Evolutionary conservation across 805 yeast species (phyloP).

Genomic region (Kodamaea sagamina): DNA sequence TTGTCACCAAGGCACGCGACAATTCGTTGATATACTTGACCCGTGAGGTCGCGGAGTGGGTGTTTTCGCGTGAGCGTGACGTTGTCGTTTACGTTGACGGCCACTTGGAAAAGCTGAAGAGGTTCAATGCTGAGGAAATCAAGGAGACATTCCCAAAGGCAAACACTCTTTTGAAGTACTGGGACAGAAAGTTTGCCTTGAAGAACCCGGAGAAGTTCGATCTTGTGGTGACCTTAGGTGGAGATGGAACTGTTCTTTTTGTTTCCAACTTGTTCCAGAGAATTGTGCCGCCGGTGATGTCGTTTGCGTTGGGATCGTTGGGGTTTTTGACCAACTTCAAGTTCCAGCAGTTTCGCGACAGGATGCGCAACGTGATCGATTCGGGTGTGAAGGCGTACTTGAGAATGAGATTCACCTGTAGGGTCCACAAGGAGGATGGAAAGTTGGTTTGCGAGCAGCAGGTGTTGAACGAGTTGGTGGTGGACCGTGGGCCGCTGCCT

Average conservation of each 20-base stretch:
- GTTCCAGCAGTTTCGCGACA: constrained; percentile 68
- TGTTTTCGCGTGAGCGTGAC: constrained; percentile 44
- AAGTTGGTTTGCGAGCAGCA: constrained; percentile 65
- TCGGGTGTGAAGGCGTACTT: constrained; percentile 74
- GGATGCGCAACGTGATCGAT: constrained; percentile 58
- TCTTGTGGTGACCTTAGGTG: constrained; percentile 47
- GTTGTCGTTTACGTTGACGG: constrained; percentile 71
- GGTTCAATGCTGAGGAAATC: constrained; percentile 63
- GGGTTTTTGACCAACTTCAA: constrained; percentile 70
- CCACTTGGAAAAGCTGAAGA: constrained; percentile 57
- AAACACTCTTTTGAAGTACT: constrained; percentile 53
- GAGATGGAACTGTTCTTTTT: constrained; percentile 49
- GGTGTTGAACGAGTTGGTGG: constrained; percentile 84
- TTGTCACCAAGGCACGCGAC: constrained; percentile 89
- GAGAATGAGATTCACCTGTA: constrained; percentile 85
- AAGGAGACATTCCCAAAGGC: constrained; percentile 49
- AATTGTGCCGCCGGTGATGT: constrained; percentile 49
- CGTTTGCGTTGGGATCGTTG: constrained; percentile 46
- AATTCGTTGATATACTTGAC: constrained; percentile 74
- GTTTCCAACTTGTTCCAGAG: constrained; percentile 46
- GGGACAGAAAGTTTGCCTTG: constrained; percentile 64
- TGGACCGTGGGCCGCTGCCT: constrained; percentile 93
- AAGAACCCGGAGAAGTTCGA: constrained; percentile 44
- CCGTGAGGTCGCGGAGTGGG: constrained; percentile 78
- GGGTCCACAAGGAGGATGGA: constrained; percentile 57